Evolutionary conservation across 192 early-diverging fungal genomes (phyloP), one percentile per base, ranked within the genome.

Genomic region (Chytriomyces sp.): DNA sequence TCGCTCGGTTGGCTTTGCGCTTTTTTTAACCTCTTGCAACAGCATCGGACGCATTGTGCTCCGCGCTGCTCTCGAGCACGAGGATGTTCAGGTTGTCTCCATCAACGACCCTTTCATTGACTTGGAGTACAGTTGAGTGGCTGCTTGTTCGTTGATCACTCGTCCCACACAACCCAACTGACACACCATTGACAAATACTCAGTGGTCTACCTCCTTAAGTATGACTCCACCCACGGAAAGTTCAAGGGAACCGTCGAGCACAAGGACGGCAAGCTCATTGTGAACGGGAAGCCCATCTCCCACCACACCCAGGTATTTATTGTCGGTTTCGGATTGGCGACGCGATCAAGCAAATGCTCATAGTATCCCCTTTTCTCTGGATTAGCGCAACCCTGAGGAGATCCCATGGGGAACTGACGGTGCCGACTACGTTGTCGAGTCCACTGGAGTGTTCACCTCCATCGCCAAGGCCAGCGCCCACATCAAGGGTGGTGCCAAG

Each of bases 391-490:
- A 93, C 83, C 95, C 96, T 72, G 83, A 84, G 14, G 85, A 91
- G 49, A 98, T 99, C 83, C 91, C 90, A 56, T 99, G 97, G 97
- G 91, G 89, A 44, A 66, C 73, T 26, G 76, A 79, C 64, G 89
- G 91, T 53, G 97, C 92, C 55, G 88, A 89, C 52, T 97, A 98
- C 86, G 88, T 99, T 67, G 90, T 99, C 82, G 97, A 99, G 84
- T 99, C 97, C 33, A 99, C 97, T 70, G 95, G 96, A 86, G 93
- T 97, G 67, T 99, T 99, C 86, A 97, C 95, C 82, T 92, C 93
- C 69, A 86, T 82, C 53, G 95, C 95, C 1, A 92, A 92, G 85
- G 94, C 93, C 40, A 78, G 74, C 3, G 83, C 84, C 64, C 97
- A 99, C 81, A 79, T 99, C 67, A 82, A 88, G 72, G 97, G 93